A percentile compares a stretch with the other conserved stretches of the same genome.
These are phyloP conservation scores for Sporobolus alterniflorus DNA, from an alignment of 202 grass and related monocot species.

Conservation along the genomic window DNA sequence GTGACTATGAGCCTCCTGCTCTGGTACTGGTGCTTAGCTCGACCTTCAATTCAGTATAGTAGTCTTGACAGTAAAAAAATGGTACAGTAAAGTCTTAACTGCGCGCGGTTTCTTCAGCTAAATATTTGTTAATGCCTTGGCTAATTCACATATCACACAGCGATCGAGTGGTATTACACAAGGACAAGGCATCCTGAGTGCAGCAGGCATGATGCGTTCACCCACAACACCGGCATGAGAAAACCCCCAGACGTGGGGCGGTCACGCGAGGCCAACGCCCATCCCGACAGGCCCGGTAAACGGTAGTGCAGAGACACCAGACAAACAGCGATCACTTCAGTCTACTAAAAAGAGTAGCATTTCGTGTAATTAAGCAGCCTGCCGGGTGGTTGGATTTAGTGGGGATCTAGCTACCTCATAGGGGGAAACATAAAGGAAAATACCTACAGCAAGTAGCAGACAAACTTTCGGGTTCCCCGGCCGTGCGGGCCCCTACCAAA, in stretches of 20 bases:
- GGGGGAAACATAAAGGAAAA: neutral
- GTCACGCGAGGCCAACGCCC: constrained; percentile 29
- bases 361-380: constrained; percentile 11
- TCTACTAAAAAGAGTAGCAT: neutral
- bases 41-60: too few relatives aligned
- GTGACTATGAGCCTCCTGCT: neutral
- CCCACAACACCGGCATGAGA: constrained; percentile 8
- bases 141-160: neutral
- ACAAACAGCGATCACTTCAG: constrained; percentile 25
- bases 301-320: constrained; percentile 27
- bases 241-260: constrained; percentile 22
- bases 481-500: constrained; percentile 22
- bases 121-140: neutral
- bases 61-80: too few relatives aligned
- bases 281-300: constrained; percentile 17
- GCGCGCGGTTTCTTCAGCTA: neutral
- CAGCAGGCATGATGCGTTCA: constrained; percentile 12
- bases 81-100: too few relatives aligned
- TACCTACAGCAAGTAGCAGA: constrained; percentile 25
- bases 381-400: constrained; percentile 5
- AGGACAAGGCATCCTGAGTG: neutral
- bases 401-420: neutral
- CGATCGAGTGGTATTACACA: neutral
- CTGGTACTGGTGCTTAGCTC: constrained; percentile 27
- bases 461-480: constrained; percentile 31